These are phyloP conservation scores for Lactifluus subvellereus DNA, from an alignment of 768 basidiomycete species.

Conservation along the genomic window DNA sequence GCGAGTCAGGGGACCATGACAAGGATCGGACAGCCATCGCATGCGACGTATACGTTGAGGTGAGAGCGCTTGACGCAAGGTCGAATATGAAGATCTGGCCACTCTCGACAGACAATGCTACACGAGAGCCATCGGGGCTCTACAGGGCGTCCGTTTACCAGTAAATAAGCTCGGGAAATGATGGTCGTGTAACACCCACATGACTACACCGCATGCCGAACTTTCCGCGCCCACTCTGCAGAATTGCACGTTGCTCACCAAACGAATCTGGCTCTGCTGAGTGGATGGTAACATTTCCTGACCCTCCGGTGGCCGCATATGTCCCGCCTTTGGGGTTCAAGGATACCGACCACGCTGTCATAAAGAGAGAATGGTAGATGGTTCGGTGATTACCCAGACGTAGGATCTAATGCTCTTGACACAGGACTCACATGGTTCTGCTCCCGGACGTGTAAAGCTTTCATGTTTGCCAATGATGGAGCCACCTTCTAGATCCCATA, in stretches of 20 bases:
- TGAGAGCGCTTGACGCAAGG: conserved; percentile 57
- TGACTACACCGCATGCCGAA: conserved; percentile 72
- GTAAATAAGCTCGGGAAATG: not conserved
- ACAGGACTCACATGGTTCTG: conserved; percentile 60
- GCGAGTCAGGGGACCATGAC: conserved; percentile 86
- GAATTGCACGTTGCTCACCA: conserved; percentile 51
- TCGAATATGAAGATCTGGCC: conserved; percentile 91
- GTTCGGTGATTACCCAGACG: not conserved
- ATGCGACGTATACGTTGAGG: conserved; percentile 76
- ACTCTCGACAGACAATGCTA: conserved; percentile 78
- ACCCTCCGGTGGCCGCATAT: conserved; percentile 67
- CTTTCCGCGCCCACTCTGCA: conserved; percentile 65
- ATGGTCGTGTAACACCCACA: conserved; percentile 41
- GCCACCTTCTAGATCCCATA: conserved; percentile 67
- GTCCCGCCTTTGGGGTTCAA: conserved; percentile 67
- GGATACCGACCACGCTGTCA: conserved; percentile 76
- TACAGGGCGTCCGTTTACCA: conserved; percentile 32
- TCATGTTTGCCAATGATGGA: conserved; percentile 60
- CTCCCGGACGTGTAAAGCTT: conserved; percentile 58
- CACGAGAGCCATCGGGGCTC: conserved; percentile 82
- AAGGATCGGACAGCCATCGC: conserved; percentile 85
- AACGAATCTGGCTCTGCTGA: conserved; percentile 65
- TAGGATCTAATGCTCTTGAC: not conserved
- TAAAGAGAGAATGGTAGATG: not conserved
- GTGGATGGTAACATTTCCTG: conserved; percentile 66